Evolutionary conservation across 2,329 filamentous ascomycete species (phyloP), one percentile per base, ranked within the genome.

Genomic region (Arachnopeziza araneosa): DNA sequence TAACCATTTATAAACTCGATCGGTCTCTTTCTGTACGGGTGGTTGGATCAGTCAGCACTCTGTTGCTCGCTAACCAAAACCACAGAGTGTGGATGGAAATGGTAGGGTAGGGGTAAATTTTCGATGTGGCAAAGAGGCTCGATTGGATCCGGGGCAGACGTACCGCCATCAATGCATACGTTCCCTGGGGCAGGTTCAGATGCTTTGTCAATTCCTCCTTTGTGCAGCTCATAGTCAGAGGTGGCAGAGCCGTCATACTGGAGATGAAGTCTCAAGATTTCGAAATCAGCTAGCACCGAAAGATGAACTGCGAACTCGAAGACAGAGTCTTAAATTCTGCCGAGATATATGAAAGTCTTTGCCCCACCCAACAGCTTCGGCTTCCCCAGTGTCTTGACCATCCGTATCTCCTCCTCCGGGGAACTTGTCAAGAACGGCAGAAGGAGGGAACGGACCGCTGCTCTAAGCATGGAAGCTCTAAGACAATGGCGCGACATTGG

Each of bases 101-200:
- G 36, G 36, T 44, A 44, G 36, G 36, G 36, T 19, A 44, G 6
- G 36, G 36, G 36, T 44, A 44, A 44, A 7, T 32, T 32, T 51
- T 50, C 12, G 24, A 55, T 36, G 55, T 36, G 9, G 52, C 26
- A 36, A 30, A 50, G 17, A 52, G 50, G 59, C 48, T 23, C 22
- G 36, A 44, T 44, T 44, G 17, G 6, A 30, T 44, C 32, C 44
- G 19, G 36, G 48, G 23, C 9, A 54, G 54, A 62, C 69, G 66
- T 69, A 72, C 70, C 60, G 70, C 67, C 70, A 71, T 71, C 52
- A 67, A 50, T 24, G 58, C 54, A 59, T 72, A 72, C 9, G 62
- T 71, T 51, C 69, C 66, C 1, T 59, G 24, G 21, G 59, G 55
- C 54, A 72, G 60, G 52, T 67, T 66, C 7, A 72, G 62, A 60